Conservation (phyloP, 2,329 filamentous ascomycete genomes). For the Aspergillus vadensis region DNA sequence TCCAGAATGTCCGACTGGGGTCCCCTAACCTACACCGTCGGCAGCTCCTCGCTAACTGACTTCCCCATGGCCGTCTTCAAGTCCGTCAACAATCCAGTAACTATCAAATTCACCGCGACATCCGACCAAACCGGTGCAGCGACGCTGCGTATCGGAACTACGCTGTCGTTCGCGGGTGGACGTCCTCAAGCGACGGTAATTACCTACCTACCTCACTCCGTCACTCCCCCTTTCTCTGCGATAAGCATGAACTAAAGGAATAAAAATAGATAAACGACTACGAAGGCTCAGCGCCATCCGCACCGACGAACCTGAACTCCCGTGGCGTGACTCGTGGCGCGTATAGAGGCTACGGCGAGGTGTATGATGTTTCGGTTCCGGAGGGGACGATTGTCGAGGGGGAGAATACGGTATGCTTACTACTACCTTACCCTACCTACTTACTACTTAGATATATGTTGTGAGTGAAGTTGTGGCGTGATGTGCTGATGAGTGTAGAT, state of each 20-base stretch:
- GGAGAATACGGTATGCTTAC: conserved; percentile 53
- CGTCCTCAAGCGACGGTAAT: conserved; percentile 53
- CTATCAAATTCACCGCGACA: conserved; percentile 60
- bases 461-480: too few species aligned
- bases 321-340: conserved; percentile 67
- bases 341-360: conserved; percentile 64
- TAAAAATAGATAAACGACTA: conserved; percentile 60
- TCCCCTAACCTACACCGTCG: conserved; percentile 63
- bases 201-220: too few species aligned
- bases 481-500: conserved; percentile 37
- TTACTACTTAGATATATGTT: too few species aligned
- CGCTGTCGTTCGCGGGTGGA: conserved; percentile 62
- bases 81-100: conserved; percentile 59
- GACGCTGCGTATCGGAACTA: conserved; percentile 67
- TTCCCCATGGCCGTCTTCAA: conserved; percentile 71
- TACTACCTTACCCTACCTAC: not conserved
- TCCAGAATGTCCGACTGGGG: conserved; percentile 64
- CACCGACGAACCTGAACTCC: conserved; percentile 65
- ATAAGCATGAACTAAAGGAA: too few species aligned
- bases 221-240: not conserved
- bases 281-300: conserved; percentile 51
- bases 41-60: conserved; percentile 52
- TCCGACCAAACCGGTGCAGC: conserved; percentile 55
- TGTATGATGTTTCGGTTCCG: conserved; percentile 64
- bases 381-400: conserved; percentile 61